phyloP scores from a whole-genome alignment of 164 flowering plant genomes.

The Vitis cinerea region DNA sequence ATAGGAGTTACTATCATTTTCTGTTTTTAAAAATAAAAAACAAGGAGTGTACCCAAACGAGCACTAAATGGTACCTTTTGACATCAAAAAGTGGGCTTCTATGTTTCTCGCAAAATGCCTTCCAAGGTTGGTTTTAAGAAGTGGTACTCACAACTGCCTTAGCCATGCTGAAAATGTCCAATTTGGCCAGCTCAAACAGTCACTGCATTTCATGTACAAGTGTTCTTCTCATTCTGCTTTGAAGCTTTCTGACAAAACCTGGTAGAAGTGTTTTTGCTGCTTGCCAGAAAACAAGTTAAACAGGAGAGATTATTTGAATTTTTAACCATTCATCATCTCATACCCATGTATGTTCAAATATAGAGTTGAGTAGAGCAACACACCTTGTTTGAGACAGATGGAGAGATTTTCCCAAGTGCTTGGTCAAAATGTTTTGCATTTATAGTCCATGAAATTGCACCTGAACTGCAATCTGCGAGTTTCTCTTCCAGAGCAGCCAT shows the following conservation, averaged over 20 bases:
- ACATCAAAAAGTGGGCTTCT: no score
- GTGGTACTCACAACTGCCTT: no score
- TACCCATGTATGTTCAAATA: not conserved
- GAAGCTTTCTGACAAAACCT: constrained; percentile 31
- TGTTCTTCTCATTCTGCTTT: constrained; percentile 25
- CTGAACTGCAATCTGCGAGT: constrained; percentile 13
- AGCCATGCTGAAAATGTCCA: no score
- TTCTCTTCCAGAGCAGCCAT: constrained; percentile 67
- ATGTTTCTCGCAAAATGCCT: no score
- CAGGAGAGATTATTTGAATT: not conserved
- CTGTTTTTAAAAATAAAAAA: no score
- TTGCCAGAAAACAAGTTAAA: not conserved
- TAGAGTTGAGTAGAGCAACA: not conserved
- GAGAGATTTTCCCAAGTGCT: constrained; percentile 52
- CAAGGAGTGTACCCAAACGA: no score
- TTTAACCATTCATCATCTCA: not conserved
- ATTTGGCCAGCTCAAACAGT: no score
- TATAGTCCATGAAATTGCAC: constrained; percentile 37
- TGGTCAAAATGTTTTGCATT: constrained; percentile 58
- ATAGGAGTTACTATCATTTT: no score
- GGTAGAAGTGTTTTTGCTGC: constrained; percentile 46
- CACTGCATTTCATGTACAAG: no score
- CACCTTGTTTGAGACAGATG: constrained; percentile 77
- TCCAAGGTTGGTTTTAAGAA: no score
- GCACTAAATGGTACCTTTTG: no score